Percentiles rank a stretch among this genome's conserved stretches.
Conservation (phyloP, 805 yeast species). For the Saturnispora diversa region DNA sequence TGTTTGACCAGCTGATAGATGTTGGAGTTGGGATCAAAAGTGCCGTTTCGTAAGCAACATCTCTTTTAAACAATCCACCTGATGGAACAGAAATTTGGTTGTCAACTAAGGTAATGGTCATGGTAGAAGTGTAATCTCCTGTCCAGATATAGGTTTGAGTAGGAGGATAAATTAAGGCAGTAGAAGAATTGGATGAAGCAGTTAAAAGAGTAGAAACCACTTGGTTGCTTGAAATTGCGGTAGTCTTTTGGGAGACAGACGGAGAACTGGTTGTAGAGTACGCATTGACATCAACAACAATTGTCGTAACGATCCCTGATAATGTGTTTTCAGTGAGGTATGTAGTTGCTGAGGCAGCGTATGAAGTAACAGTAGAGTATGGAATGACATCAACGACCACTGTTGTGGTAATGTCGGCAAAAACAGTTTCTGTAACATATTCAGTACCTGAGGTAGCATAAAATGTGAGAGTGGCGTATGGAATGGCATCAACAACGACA, state of each 20-base stretch:
- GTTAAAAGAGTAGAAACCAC: not conserved
- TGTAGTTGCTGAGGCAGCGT: not conserved
- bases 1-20: not conserved
- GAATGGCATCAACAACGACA: not conserved
- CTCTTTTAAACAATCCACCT: constrained; percentile 3
- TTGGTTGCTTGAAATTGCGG: too few relatives aligned
- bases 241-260: too few relatives aligned
- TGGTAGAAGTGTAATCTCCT: not conserved
- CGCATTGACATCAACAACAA: too few relatives aligned
- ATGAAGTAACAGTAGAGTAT: not conserved
- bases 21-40: constrained; percentile 8
- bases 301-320: too few relatives aligned
- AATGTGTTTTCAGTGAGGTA: not conserved
- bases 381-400: not conserved
- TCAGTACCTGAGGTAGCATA: too few relatives aligned
- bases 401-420: too few relatives aligned
- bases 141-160: not conserved
- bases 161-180: not conserved
- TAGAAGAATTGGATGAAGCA: not conserved
- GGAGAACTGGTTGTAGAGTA: too few relatives aligned
- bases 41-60: not conserved
- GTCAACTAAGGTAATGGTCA: not conserved
- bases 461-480: too few relatives aligned
- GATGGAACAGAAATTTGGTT: not conserved
- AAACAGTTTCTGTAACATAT: too few relatives aligned